A percentile compares a stretch with the other conserved stretches of the same genome.
Conservation (phyloP, 495 filamentous ascomycete genomes). For the Lophiotrema nucula region DNA sequence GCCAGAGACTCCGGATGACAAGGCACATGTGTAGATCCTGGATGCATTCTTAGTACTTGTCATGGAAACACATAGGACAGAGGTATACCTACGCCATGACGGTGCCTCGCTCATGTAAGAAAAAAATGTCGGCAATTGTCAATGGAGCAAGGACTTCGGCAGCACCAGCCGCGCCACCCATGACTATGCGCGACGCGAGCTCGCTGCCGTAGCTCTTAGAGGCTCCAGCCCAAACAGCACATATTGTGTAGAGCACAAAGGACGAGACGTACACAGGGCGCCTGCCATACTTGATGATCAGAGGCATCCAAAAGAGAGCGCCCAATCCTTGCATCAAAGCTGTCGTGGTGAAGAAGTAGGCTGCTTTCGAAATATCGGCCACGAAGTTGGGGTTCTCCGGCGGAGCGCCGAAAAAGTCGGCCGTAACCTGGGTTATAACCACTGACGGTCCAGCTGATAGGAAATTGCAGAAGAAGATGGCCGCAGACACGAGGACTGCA, state of each 20-base stretch:
- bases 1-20: too few species aligned
- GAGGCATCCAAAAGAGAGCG: constrained; percentile 57
- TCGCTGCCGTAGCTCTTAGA: constrained; percentile 47
- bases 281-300: constrained; percentile 56
- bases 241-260: constrained; percentile 48
- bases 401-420: constrained; percentile 46
- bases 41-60: too few species aligned
- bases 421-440: constrained; percentile 49
- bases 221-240: constrained; percentile 49
- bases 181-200: constrained; percentile 49
- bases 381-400: constrained; percentile 34
- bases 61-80: too few species aligned
- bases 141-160: constrained; percentile 54
- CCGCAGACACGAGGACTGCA: too few species aligned
- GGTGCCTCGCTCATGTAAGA: constrained; percentile 56
- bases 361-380: constrained; percentile 45
- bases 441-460: constrained; percentile 54
- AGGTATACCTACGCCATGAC: constrained; percentile 41
- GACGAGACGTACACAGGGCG: constrained; percentile 53
- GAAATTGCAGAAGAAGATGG: constrained; percentile 58
- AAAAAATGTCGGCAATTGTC: constrained; percentile 59
- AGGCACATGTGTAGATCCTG: too few species aligned
- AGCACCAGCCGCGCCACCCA: constrained; percentile 54
- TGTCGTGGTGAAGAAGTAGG: constrained; percentile 55
- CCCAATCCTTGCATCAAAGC: constrained; percentile 52